Conservation (phyloP, 345 rosid species). For the Carallia brachiata region DNA sequence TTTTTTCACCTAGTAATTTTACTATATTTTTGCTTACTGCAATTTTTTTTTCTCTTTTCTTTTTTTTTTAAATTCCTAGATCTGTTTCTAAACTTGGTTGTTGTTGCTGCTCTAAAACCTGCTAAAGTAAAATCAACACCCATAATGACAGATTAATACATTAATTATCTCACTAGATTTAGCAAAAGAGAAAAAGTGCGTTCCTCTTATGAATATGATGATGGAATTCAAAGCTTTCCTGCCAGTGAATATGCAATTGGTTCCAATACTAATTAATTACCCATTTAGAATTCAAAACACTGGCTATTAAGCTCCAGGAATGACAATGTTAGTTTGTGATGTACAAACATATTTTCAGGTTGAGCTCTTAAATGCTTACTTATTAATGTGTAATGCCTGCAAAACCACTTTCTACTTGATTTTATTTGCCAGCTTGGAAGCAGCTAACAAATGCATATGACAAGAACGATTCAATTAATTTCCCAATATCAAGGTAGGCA, state of each 20-base stretch:
- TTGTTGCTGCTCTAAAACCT: too few species aligned
- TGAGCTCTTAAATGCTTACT: constrained; percentile 7
- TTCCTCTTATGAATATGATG: not conserved
- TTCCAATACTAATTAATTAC: constrained; percentile 20
- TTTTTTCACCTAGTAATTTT: constrained; percentile 13
- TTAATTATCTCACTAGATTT: too few species aligned
- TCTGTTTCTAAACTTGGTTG: too few species aligned
- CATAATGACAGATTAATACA: not conserved
- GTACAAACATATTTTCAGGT: constrained; percentile 39
- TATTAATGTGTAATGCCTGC: not conserved
- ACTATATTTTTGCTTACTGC: constrained; percentile 16
- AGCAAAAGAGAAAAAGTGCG: not conserved
- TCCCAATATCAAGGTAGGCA: constrained; percentile 38
- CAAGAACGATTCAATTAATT: constrained; percentile 31
- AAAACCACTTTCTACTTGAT: constrained; percentile 12
- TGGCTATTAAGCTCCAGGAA: constrained; percentile 40
- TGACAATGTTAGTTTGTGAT: too few species aligned
- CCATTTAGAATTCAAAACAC: constrained; percentile 17
- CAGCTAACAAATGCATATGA: constrained; percentile 20
- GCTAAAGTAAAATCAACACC: too few species aligned
- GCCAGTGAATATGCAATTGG: constrained; percentile 10
- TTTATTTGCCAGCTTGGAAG: too few species aligned
- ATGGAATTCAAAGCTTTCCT: constrained; percentile 18
- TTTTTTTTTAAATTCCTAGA: too few species aligned
- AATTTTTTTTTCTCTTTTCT: constrained; percentile 29